Conservation (phyloP, 1,284 basidiomycete species). For the Sporisorium graminicola region DNA sequence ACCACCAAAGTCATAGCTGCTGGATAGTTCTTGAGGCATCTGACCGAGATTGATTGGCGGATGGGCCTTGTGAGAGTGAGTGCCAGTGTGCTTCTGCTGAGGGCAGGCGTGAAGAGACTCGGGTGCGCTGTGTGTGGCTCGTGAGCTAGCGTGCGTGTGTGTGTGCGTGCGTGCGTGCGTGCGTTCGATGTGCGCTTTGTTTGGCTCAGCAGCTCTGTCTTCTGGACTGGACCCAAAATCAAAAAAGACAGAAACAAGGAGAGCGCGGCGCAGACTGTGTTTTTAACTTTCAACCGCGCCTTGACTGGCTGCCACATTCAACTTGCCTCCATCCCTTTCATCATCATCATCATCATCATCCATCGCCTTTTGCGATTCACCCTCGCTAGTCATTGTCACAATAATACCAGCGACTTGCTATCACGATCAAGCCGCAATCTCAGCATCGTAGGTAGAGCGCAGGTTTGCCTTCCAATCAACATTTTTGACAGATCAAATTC, state of each 20-base stretch:
- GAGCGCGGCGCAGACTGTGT: constrained; percentile 11
- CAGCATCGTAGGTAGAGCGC: constrained; percentile 15
- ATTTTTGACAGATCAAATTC: background rate
- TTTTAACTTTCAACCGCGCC: background rate
- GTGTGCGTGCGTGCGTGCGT: constrained; percentile 3
- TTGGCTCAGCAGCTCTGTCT: constrained; percentile 3
- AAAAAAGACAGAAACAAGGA: background rate
- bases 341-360: too few species aligned
- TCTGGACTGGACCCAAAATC: background rate
- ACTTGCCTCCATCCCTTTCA: background rate
- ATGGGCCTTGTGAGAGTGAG: background rate
- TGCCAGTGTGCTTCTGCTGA: background rate
- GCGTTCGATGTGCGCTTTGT: constrained; percentile 4
- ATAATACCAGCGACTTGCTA: constrained; percentile 26
- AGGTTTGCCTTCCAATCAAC: background rate
- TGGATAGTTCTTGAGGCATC: too few species aligned
- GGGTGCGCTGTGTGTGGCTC: too few species aligned
- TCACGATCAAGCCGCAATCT: constrained; percentile 10
- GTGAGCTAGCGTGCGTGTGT: background rate
- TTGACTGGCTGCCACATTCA: constrained; percentile 7
- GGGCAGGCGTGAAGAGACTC: too few species aligned
- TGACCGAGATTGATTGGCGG: background rate
- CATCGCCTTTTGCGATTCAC: constrained; percentile 3
- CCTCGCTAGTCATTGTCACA: constrained; percentile 9
- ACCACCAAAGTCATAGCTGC: too few species aligned